Evolutionary conservation across 768 basidiomycete genomes (phyloP), one percentile per base, ranked within the genome.

Genomic region (Lactarius trivialis): DNA sequence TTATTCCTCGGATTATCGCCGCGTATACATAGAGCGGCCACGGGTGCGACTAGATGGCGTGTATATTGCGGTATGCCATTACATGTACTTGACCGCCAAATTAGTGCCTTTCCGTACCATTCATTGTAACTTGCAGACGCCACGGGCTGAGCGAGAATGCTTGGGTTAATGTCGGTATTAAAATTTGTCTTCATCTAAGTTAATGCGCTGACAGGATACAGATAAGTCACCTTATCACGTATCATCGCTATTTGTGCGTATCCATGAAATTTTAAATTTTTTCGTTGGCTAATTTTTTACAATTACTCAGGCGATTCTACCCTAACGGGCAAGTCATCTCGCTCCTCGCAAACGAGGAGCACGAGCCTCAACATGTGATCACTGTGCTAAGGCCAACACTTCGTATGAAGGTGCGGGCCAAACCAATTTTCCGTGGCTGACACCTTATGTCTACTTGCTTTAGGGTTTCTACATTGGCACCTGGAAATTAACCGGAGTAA

Each of bases 51-150:
- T 88, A 65, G 94, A 96, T 63, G 94, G 94, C 2, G 85, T 93
- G 11, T 96, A 96, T 71, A 94, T 97, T 56, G 86, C 91, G 24
- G 88, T 91, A 21, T 95, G 93, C 69, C 93, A 93, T 72, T 96
- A 91, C 67, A 77, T 87, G 89, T 90, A 72, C n/a, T 58, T 58
- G 15, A 34, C 21, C 64, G 84, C 73, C 55, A 59, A 32, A 36
- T 54, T 60, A 54, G 57, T 60, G 56, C 21, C 26, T 58, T 56
- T 48, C 54, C 39, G 58, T 45, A 34, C 50, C 55, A 56, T 52
- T 64, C 49, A 58, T 61, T 43, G 33, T 48, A 28, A 45, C 58
- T 39, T 54, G 39, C 69, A 90, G 85, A 49, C 88, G 91, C 21
- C 78, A 79, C 8, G 93, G 93, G 28, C 74, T 87, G 32, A 85